Conservation (phyloP, 371 early-diverging fungal species). For the Mucor saturninus region DNA sequence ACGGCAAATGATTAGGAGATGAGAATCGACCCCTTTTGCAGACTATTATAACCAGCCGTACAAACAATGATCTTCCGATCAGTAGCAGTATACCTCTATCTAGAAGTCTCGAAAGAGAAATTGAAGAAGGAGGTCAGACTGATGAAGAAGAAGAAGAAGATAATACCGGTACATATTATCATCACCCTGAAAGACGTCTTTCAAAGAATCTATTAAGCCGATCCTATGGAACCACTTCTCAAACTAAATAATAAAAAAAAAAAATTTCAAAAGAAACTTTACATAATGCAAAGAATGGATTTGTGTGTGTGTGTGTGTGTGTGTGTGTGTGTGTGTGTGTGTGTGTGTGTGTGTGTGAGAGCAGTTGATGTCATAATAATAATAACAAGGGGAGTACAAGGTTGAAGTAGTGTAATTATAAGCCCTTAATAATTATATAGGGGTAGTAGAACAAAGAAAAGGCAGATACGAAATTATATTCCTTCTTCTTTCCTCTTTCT, state of each 20-base stretch:
- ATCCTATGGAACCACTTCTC: conserved; percentile 29
- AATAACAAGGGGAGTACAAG: not conserved
- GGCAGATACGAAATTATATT: no score
- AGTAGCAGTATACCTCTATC: conserved; percentile 6
- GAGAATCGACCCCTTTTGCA: conserved; percentile 20
- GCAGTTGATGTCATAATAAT: conserved; percentile 20
- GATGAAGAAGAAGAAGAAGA: conserved; percentile 43
- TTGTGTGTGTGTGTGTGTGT: not conserved
- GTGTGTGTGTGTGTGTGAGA: not conserved
- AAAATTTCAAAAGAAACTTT: not conserved
- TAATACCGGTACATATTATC: conserved; percentile 53
- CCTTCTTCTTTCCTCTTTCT: conserved; percentile 3
- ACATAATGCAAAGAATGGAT: not conserved
- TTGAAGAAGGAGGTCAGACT: conserved; percentile 35
- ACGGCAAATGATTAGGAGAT: not conserved
- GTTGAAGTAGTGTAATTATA: not conserved
- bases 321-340: not conserved
- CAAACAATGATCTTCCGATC: conserved; percentile 10
- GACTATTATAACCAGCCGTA: conserved; percentile 19
- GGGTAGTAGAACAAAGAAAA: not conserved
- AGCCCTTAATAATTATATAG: not conserved
- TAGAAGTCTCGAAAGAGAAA: not conserved
- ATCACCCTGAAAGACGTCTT: conserved; percentile 59
- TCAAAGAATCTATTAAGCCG: conserved; percentile 34
- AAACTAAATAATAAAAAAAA: conserved; percentile 1